Base-by-base conservation (phyloP, 1,139 yeast species). In the Blastobotrys aristatus region DNA sequence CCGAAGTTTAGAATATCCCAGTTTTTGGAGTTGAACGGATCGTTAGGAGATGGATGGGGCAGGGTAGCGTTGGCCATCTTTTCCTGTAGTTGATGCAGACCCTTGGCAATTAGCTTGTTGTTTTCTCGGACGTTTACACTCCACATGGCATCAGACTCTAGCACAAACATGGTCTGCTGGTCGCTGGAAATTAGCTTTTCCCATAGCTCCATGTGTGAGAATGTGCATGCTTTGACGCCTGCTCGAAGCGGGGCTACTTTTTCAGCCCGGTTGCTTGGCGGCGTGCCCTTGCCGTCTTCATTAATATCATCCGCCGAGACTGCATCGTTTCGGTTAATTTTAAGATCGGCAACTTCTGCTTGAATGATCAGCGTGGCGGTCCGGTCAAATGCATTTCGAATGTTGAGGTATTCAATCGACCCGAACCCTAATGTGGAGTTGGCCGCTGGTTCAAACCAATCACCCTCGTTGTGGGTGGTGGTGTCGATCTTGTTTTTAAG, bases 391-490 rank as follows among this genome's bases (percentile, higher is more conserved):
- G 21, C 46, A 48, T 44, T 18, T 50, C 37, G 14, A 3, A 55
- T 40, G 45, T 55, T 55, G 26, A 55, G 44, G 38, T 48, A 55
- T n/a, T 39, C 31, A 24, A 55, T 47, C 24, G 50, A 43, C 13
- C 49, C 43, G 43, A 55, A 54, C 4, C 58, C 58, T 6, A 55
- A 42, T 2, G 58, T 55, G 8, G 51, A 21, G 42, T 55, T 55
- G n/a, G n/a, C n/a, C n/a, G n/a, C n/a, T n/a, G n/a, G n/a, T n/a
- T n/a, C n/a, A n/a, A n/a, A n/a, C n/a, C n/a, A n/a, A n/a, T n/a
- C n/a, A n/a, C n/a, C n/a, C n/a, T n/a, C n/a, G n/a, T n/a, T n/a
- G n/a, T n/a, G n/a, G n/a, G n/a, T n/a, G n/a, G n/a, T n/a, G n/a
- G n/a, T n/a, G n/a, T n/a, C n/a, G n/a, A n/a, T n/a, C n/a, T n/a